Percentiles rank a stretch among this genome's conserved stretches.
Evolutionary conservation across 163 green algal species (phyloP).

Genomic region (Scenedesmus sp.): DNA sequence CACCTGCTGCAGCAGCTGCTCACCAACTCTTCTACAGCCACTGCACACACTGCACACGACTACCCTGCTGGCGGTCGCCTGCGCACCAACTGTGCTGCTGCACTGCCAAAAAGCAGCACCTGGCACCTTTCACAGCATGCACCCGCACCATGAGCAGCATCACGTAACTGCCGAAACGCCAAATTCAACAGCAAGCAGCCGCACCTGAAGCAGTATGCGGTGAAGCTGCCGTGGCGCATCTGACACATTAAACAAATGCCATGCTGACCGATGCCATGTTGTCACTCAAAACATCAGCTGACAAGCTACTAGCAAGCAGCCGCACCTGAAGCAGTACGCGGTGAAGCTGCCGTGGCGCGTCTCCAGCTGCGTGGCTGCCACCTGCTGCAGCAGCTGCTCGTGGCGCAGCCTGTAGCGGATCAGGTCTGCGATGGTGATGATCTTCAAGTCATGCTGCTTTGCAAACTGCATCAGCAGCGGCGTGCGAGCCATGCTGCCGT

Average conservation of each 20-base stretch:
- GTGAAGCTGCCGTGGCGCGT: slow-evolving; percentile 64
- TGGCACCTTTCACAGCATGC: no score
- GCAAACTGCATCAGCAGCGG: slow-evolving; percentile 92
- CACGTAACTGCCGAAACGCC: no score
- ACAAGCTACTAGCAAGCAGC: neutral
- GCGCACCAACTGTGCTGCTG: no score
- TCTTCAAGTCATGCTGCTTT: slow-evolving; percentile 82
- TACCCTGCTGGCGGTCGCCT: no score
- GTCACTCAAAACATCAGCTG: slow-evolving; percentile 41
- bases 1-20: slow-evolving; percentile 75
- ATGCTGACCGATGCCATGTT: slow-evolving; percentile 12
- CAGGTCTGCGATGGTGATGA: slow-evolving; percentile 97
- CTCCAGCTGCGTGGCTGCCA: slow-evolving; percentile 52
- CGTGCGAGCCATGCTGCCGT: slow-evolving; percentile 92
- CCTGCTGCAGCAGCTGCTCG: slow-evolving; percentile 76
- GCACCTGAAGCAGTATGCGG: slow-evolving; percentile 51
- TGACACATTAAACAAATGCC: slow-evolving; percentile 52
- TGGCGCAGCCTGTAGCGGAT: slow-evolving; percentile 82
- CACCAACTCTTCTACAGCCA: no score
- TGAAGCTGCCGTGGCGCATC: slow-evolving; percentile 62
- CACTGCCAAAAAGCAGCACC: no score
- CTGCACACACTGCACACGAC: no score
- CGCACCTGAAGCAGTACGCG: slow-evolving; percentile 52
- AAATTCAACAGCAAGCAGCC: no score
- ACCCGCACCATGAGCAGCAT: no score